Evolutionary conservation across 2,329 filamentous ascomycete genomes (phyloP), one percentile per base, ranked within the genome.

Genomic region (Blastomyces percursus): DNA sequence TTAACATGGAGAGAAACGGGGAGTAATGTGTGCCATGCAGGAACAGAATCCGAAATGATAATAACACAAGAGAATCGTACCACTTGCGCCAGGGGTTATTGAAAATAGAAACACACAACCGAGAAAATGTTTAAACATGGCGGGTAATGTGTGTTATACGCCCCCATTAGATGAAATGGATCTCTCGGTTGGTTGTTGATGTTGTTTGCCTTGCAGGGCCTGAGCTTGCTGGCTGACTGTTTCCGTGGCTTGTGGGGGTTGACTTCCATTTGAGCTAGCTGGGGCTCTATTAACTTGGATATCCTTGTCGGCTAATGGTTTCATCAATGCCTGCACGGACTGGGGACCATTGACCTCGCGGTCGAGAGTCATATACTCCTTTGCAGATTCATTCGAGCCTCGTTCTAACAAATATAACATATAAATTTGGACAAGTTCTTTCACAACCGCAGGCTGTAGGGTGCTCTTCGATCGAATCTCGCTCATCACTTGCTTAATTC

Each of bases 361-460:
- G 72, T 99, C 93, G 44, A 97, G 79, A 64, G 82, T 79, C 71
- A 96, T 81, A 73, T 92, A 96, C 69, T 92, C 88, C 75, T 91
- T 90, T 78, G 95, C 93, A 1, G 90, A 84, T 40, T 92, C 85
- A 73, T 91, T 89, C 64, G 85, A 86, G 16, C 93, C 92, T 61
- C 89, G 82, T 69, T 95, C 87, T 66, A 96, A 84, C 44, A 99
- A 80, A 71, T 94, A 96, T 14, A 82, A 79, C 79, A 96, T 85
- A 74, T 97, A 99, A 62, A 82, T 79, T 65, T 89, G 83, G 50
- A 87, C 86, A 5, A 99, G 77, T 54, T 91, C 88, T 72, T 87
- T 89, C 74, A 93, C 87, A 0, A 84, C 82, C 0, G 82, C 75
- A 0, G 83, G 73, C 0, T 86, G 83, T 63, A 97, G 82, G 12